Percentiles rank a stretch among this genome's conserved stretches.
Conservation (phyloP, 805 yeast species). For the Ogataea naganishii region DNA sequence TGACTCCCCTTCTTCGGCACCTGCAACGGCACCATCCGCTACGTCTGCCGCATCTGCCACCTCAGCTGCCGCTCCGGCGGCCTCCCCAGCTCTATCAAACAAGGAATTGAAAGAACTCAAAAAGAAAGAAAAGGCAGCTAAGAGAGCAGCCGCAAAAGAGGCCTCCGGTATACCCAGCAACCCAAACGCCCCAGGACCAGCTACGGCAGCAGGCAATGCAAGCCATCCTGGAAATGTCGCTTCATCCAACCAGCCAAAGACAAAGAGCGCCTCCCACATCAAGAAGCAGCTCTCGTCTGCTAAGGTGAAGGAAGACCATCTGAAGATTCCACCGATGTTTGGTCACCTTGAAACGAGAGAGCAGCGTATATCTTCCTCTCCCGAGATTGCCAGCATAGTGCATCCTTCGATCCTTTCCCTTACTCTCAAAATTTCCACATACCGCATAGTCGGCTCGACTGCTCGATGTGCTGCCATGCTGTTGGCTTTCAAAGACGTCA, state of each 20-base stretch:
- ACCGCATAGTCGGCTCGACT: conserved; percentile 83
- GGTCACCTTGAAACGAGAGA: conserved; percentile 76
- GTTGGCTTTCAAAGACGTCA: conserved; percentile 72
- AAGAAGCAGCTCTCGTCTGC: conserved; percentile 48
- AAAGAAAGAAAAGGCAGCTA: conserved; percentile 86
- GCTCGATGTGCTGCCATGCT: conserved; percentile 81
- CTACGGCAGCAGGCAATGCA: conserved; percentile 1
- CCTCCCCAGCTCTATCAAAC: conserved; percentile 34
- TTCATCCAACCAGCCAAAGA: conserved; percentile 26
- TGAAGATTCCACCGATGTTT: conserved; percentile 57
- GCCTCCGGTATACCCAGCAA: conserved; percentile 25
- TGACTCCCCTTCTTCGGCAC: too few relatives aligned
- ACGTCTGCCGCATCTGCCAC: conserved; percentile 1
- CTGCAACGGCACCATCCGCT: background rate
- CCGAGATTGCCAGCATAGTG: conserved; percentile 54
- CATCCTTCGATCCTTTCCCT: conserved; percentile 81
- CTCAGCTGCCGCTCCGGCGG: background rate
- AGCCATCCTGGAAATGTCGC: background rate
- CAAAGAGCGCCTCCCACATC: conserved; percentile 39
- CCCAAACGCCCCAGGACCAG: conserved; percentile 2
- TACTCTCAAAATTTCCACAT: conserved; percentile 74
- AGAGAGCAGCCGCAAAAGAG: conserved; percentile 81
- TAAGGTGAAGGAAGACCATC: conserved; percentile 30
- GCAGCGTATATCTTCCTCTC: conserved; percentile 56
- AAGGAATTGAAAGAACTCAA: conserved; percentile 83